Evolutionary conservation across 768 basidiomycete species (phyloP), one percentile per base, ranked within the genome.

Genomic region (Mycena vitilis): DNA sequence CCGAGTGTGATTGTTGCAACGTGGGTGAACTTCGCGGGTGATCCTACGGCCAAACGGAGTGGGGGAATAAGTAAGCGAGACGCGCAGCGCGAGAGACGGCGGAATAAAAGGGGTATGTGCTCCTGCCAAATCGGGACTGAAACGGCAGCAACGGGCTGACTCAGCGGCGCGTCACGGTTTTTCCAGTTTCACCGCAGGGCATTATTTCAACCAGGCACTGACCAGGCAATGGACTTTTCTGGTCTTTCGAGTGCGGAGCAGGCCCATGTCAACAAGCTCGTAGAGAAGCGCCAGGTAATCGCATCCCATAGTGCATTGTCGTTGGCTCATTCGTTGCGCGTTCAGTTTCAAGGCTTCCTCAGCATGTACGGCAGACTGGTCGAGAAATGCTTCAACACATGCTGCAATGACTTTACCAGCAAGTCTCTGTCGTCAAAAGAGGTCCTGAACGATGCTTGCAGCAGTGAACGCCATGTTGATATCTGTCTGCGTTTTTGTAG

Each of bases 301-400:
- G 4, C 22, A 38, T 9, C 16, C 25, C 9, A 34, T 38, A 38
- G 60, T 18, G 51, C 51, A 38, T 54, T 51, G 34, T 53, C 44
- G 22, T 40, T 47, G 34, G 37, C 62, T 59, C 49, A 45, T 62
- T 48, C 69, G 49, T 52, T 47, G 38, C 48, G 23, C 63, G 48
- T 66, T 12, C 77, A 99, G 96, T 97, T 99, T 96, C 95, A 97
- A 86, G 97, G 99, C 84, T 99, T 99, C 76, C 85, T 99, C 85
- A 88, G 87, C 76, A 91, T 99, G 81, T 99, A 99, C 81, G 93
- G 95, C 25, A 92, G 90, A 76, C 87, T 99, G 63, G 95, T 96
- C 38, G 97, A 99, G 78, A 91, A 94, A 73, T 99, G 97, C 80
- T 99, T 99, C 87, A 95, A 85, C 74, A 85, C 94, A 16, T 99